Base-by-base conservation (phyloP, 2,329 filamentous ascomycete genomes). In the Trichoderma simmonsii region DNA sequence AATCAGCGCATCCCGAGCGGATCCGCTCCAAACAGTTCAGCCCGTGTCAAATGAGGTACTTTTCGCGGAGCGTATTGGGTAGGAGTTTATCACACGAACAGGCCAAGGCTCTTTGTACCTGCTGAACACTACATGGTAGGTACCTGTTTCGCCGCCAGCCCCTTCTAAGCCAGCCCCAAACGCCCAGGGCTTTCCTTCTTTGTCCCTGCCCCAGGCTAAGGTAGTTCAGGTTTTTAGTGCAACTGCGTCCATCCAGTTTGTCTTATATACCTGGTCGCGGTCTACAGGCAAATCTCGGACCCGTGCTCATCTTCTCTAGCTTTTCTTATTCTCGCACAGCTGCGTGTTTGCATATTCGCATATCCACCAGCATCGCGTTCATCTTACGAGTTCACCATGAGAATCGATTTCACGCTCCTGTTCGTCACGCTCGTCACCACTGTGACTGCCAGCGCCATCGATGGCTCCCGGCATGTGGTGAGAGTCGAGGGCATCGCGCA, bases 361-460 rank as follows among this genome's bases (percentile, higher is more conserved):
- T 34, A n/a, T 18, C 28, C n/a, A 36, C 21, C 26, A 61, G 30
- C 63, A 67, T 70, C n/a, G 11, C 28, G 8, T 62, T 36, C 21
- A 32, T 51, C 43, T 54, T 54, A 12, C 48, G 21, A 54, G 14
- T 39, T 26, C 56, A 76, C 61, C 71, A 83, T 83, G 81, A 79
- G 77, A 75, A 65, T 77, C 73, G 77, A 81, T 61, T 68, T 78
- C 48, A 71, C 79, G 21, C 60, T 83, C 68, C 36, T 79, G 64
- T 72, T 76, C 69, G 73, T 79, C 63, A 75, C 80, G 12, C 75
- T 82, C 32, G 26, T 80, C 57, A 75, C 75, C 28, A 76, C 78
- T 12, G 71, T 74, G 64, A 71, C 75, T n/a, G 77, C 79, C n/a
- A 74, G 73, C 8, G 76, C 71, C 66, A 70, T 80, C 57, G 71